Evolutionary conservation across 2,329 filamentous ascomycete species (phyloP), one percentile per base, ranked within the genome.

Genomic region (Trichoderma semiorbis): DNA sequence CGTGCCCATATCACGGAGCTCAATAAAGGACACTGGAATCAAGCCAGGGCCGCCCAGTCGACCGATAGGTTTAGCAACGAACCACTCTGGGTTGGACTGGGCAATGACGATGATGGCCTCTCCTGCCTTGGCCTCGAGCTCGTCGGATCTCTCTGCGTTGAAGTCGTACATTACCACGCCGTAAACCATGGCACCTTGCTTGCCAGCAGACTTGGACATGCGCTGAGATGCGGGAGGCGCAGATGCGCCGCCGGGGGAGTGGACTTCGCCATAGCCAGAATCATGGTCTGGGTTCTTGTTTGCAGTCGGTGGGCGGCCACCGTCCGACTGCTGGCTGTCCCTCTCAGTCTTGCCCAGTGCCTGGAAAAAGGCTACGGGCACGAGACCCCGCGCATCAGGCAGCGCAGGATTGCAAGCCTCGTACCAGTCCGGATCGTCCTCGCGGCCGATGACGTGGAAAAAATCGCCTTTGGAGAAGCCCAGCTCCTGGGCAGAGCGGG

Each of bases 71-170:
- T 99, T 99, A 65, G 96, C 96, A 73, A 99, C 95, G 79, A 98
- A 98, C 96, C 96, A 99, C 82, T 99, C 96, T 6, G 95, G 94
- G 78, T 98, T 98, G 7, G 95, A 98, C 81, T 98, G 96, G 58
- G 96, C 96, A 79, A 98, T 98, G 69, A 99, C 95, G 75, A 99
- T 98, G 78, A 99, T 98, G 68, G 95, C 93, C 83, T 99, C 96
- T 72, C 95, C 95, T 61, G 94, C 92, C 81, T 97, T 97, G 63
- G 96, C 96, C 76, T 98, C 95, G 72, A 99, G 84, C 83, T 99
- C 96, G 81, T 99, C 96, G n/a, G 94, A 93, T 71, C 95, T 86
- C 82, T 98, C 95, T 0, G 96, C 96, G 76, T 93, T 90, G 83
- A 99, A 99, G 82, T 98, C 94, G 81, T 98, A 98, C 86, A 97